Conservation (phyloP, 495 filamentous ascomycete genomes). For the Aspergillus saccharolyticus region DNA sequence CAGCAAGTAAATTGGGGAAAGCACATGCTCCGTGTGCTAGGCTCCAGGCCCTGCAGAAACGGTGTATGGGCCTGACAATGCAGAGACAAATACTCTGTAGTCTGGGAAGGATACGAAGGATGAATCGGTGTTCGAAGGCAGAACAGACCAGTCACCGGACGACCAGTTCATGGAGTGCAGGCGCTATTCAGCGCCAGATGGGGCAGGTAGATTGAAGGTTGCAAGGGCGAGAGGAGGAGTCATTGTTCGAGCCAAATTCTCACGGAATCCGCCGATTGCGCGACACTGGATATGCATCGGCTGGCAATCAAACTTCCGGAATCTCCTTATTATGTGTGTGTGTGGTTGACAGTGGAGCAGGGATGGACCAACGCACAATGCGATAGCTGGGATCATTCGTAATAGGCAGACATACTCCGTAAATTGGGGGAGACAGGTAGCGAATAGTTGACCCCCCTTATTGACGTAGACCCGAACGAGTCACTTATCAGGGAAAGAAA, state of each 20-base stretch:
- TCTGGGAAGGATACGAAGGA: background rate
- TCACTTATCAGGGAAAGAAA: background rate
- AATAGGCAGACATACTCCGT: no score
- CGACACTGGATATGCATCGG: no score
- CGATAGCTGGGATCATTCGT: background rate
- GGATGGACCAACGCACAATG: background rate
- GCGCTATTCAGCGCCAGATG: conserved; percentile 7
- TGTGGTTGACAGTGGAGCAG: background rate
- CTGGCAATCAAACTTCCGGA: background rate
- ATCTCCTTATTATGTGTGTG: background rate
- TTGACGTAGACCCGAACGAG: background rate
- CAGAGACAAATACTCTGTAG: background rate
- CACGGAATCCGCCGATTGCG: background rate
- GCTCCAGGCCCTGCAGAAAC: background rate
- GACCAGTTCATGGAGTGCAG: conserved; percentile 4
- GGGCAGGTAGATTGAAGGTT: background rate
- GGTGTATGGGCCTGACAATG: background rate
- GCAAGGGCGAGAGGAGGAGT: background rate
- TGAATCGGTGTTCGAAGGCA: background rate
- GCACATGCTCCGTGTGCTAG: background rate
- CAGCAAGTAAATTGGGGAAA: background rate
- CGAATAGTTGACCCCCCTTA: background rate
- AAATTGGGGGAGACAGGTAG: background rate
- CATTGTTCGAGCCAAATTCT: background rate
- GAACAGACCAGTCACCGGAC: conserved; percentile 1